Evolutionary conservation across 768 basidiomycete genomes (phyloP).

Genomic region (Rhizopogon sp.): DNA sequence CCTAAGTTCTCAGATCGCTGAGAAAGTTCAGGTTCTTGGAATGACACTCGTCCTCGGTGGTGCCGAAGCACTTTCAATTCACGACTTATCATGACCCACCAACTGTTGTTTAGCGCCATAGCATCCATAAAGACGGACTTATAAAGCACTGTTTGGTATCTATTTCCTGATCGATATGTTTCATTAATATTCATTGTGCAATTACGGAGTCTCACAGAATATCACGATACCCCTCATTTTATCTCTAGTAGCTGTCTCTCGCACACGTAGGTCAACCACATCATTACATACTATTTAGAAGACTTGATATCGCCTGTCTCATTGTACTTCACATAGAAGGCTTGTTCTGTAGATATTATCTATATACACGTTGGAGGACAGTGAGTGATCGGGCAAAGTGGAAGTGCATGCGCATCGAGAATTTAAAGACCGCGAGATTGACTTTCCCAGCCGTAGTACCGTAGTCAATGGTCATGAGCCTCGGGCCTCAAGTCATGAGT

Average conservation of each 20-base stretch:
- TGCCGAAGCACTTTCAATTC: conserved; percentile 1
- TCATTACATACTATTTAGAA: conserved; percentile 18
- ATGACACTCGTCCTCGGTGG: neutral
- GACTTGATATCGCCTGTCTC: conserved; percentile 8
- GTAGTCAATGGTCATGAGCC: neutral
- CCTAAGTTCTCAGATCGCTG: conserved; percentile 21
- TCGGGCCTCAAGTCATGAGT: neutral
- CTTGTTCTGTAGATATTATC: conserved; percentile 19
- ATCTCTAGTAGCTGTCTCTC: conserved; percentile 22
- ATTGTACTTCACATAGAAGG: conserved; percentile 2
- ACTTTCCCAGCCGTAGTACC: too few relatives aligned
- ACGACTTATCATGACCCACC: conserved; percentile 24
- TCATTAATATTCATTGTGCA: conserved; percentile 22
- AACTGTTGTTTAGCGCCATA: conserved; percentile 9
- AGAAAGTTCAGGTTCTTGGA: conserved; percentile 10
- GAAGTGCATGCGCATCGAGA: neutral
- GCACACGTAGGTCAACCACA: conserved; percentile 13
- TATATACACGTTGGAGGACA: conserved; percentile 4
- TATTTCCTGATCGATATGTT: conserved; percentile 23
- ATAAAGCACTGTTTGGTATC: conserved; percentile 17
- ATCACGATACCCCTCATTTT: conserved; percentile 29
- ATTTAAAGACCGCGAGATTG: neutral
- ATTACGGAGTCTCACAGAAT: conserved; percentile 21
- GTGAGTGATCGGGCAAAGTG: neutral
- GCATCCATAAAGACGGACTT: conserved; percentile 11